Percentiles rank a stretch among this genome's conserved stretches.
These are phyloP conservation scores for Corinectria fuckeliana DNA, from an alignment of 2,329 filamentous ascomycete genomes.

Conservation along the genomic window DNA sequence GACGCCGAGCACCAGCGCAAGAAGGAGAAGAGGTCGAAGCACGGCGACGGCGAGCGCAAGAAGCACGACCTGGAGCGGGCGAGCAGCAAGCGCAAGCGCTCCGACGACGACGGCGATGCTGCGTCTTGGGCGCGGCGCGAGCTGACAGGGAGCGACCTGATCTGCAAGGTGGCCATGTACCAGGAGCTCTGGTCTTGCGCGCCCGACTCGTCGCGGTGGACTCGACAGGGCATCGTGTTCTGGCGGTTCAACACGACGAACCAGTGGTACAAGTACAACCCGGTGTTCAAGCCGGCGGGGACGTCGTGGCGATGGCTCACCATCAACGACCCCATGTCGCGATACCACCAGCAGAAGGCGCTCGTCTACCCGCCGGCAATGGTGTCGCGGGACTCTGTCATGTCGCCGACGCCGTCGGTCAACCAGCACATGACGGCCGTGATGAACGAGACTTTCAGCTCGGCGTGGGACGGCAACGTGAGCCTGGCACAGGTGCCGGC, in stretches of 20 bases:
- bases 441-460: conserved; percentile 64
- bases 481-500: conserved; percentile 44
- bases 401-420: conserved; percentile 59
- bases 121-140: conserved; percentile 49
- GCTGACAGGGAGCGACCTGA: conserved; percentile 60
- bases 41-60: conserved; percentile 43
- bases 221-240: conserved; percentile 64
- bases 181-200: conserved; percentile 68
- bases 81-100: conserved; percentile 49
- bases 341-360: conserved; percentile 60
- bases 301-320: conserved; percentile 69
- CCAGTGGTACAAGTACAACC: conserved; percentile 57
- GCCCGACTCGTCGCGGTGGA: conserved; percentile 57
- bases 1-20: conserved; percentile 49
- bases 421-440: conserved; percentile 59
- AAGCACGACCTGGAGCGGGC: conserved; percentile 44
- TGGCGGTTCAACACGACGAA: conserved; percentile 67
- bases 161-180: conserved; percentile 69
- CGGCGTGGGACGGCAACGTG: conserved; percentile 52
- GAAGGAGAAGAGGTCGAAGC: conserved; percentile 46
- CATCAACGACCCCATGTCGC: conserved; percentile 64
- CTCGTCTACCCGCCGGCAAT: conserved; percentile 45
- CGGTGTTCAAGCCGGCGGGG: conserved; percentile 57
- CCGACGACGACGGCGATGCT: conserved; percentile 50
- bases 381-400: conserved; percentile 52